Conservation (phyloP, 2,329 filamentous ascomycete genomes). For the Pseudophaeomoniella oleicola region DNA sequence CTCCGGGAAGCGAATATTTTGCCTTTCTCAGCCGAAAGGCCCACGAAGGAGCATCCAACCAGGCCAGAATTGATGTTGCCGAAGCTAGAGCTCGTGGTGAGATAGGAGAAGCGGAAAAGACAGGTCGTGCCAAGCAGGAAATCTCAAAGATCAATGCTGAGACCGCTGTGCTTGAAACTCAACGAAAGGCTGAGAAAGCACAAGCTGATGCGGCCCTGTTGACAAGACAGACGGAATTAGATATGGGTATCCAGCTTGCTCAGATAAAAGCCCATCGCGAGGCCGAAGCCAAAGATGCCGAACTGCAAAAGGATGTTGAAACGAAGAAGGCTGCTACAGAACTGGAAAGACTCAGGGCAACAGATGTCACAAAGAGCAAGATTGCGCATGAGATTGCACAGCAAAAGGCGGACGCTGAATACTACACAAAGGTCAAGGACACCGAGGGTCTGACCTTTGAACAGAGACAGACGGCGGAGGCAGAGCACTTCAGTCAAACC, state of each 20-base stretch:
- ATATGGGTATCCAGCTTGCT: constrained; percentile 60
- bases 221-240: constrained; percentile 57
- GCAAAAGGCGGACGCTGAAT: constrained; percentile 32
- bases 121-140: constrained; percentile 68
- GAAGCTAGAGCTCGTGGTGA: constrained; percentile 48
- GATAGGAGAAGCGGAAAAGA: constrained; percentile 54
- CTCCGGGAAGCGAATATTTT: constrained; percentile 70
- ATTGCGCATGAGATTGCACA: constrained; percentile 29
- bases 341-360: constrained; percentile 63
- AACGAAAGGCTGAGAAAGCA: constrained; percentile 69
- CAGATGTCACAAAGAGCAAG: constrained; percentile 61
- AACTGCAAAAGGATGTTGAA: constrained; percentile 66
- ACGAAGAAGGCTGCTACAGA: constrained; percentile 64
- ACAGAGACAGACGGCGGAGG: constrained; percentile 24
- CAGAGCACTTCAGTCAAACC: constrained; percentile 19
- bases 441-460: constrained; percentile 36
- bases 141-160: constrained; percentile 80
- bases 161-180: constrained; percentile 71
- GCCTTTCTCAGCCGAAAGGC: constrained; percentile 68
- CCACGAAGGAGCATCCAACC: constrained; percentile 72
- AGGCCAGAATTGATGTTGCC: constrained; percentile 51
- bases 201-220: constrained; percentile 62
- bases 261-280: constrained; percentile 59
- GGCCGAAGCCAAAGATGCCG: constrained; percentile 63
- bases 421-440: constrained; percentile 33